Conservation (phyloP, 2,329 filamentous ascomycete genomes). For the Xylaria sp. region DNA sequence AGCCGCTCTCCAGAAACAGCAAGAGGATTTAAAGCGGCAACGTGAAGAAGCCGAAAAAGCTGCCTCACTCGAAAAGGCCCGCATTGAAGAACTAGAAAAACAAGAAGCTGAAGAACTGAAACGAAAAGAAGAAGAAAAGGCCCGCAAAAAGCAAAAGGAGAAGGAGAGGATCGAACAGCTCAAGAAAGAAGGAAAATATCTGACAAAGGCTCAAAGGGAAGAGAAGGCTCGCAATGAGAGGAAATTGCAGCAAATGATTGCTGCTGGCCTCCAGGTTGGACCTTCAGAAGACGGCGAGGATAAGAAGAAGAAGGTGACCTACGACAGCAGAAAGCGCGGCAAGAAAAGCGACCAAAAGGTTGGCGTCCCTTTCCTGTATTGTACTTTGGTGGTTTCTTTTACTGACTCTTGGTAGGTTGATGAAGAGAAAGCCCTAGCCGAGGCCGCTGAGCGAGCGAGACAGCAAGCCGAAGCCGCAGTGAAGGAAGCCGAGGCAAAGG, state of each 20-base stretch:
- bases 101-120: conserved; percentile 74
- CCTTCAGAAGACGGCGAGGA: conserved; percentile 65
- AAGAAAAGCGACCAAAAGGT: conserved; percentile 67
- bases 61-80: conserved; percentile 72
- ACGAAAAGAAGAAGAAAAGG: conserved; percentile 77
- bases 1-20: conserved; percentile 80
- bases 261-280: conserved; percentile 78
- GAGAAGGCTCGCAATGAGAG: conserved; percentile 82
- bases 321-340: conserved; percentile 81
- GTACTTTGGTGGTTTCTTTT: conserved; percentile 2
- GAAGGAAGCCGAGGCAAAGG: conserved; percentile 71
- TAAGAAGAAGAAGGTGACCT: conserved; percentile 80
- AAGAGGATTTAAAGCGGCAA: conserved; percentile 76
- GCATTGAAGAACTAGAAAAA: conserved; percentile 73
- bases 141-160: conserved; percentile 84
- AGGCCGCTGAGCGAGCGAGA: conserved; percentile 78
- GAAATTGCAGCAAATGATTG: conserved; percentile 87
- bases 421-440: conserved; percentile 81
- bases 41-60: conserved; percentile 72
- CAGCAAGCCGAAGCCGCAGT: conserved; percentile 74
- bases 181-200: conserved; percentile 87
- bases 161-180: conserved; percentile 88
- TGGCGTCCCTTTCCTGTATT: background rate
- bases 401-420: conserved; percentile 63
- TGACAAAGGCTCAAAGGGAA: conserved; percentile 87